Base-by-base conservation (phyloP, 805 yeast species). In the Candida cerambycidarum region DNA sequence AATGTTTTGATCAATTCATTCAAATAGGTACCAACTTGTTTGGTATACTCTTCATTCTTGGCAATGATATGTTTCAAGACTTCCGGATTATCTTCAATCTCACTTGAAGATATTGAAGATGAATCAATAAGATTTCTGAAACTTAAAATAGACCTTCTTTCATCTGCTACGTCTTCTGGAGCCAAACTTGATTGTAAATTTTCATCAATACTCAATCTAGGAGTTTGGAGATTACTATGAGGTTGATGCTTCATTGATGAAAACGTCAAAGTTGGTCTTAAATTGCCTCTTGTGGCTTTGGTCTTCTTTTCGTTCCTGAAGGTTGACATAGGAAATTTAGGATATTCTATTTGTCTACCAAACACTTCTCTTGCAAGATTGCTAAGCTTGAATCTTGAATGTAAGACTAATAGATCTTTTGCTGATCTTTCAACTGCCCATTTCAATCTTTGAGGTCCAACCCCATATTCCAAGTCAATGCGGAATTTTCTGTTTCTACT, bases 391-490 rank as follows among this genome's bases (percentile, higher is more conserved):
- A 90, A 67, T 42, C 79, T 75, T 14, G 85, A 77, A 59, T 90
- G 95, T 42, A 92, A 69, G 18, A 72, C 73, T n/a, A 78, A 65
- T 32, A 93, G 69, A 48, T 89, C 96, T 52, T 81, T 79, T 37
- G 83, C 78, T 16, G 80, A 83, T 53, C 83, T 84, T 21, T 79
- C 72, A 5, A 93, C 78, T 1, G 83, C 70, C 99, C 99, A 93
- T 52, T 79, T 78, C 53, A 89, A 67, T 41, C 89, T 66, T 43
- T 82, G 79, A 5, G 80, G 78, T 1, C 96, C 96, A 24, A 89
- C 79, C 5, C 98, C 99, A 57, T 93, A 93, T 57, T 90, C 96
- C 34, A 93, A 68, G 38, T 84, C 86, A n/a, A 93, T 67, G 45
- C 77, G 71, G 52, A 78, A 85, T 41, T 71, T 75, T 43, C 69